Conservation (phyloP, 768 basidiomycete species). For the Mycena vulgaris region DNA sequence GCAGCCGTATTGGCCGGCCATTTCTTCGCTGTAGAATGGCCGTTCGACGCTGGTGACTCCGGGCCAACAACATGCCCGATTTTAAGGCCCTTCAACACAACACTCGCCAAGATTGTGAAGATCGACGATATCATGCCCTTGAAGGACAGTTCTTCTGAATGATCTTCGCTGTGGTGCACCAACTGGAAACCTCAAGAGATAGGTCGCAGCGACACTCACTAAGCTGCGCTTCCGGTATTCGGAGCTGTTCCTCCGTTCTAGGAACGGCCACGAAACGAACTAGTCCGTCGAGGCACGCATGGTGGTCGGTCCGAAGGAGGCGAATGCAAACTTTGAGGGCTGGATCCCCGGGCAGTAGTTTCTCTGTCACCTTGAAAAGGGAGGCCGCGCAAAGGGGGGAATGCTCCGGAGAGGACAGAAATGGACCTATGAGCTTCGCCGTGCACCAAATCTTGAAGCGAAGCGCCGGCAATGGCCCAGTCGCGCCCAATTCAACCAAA, state of each 20-base stretch:
- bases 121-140: constrained; percentile 9
- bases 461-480: constrained; percentile 1
- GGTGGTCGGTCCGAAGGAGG: constrained; percentile 14
- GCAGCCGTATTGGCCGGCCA: constrained; percentile 21
- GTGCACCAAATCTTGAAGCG: background rate
- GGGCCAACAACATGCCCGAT: constrained; percentile 10
- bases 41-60: background rate
- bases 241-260: background rate
- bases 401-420: background rate
- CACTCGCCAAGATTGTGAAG: background rate
- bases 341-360: background rate
- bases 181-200: background rate
- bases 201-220: constrained; percentile 20
- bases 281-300: background rate
- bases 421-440: background rate
- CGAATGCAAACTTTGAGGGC: constrained; percentile 8
- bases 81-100: constrained; percentile 5
- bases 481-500: background rate
- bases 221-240: background rate
- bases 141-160: background rate
- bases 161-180: background rate
- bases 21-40: background rate
- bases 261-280: constrained; percentile 13
- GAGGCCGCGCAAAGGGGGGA: constrained; percentile 2
- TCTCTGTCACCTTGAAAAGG: background rate